Conservation (phyloP, 192 early-diverging fungal genomes). For the Backusella westeae region DNA sequence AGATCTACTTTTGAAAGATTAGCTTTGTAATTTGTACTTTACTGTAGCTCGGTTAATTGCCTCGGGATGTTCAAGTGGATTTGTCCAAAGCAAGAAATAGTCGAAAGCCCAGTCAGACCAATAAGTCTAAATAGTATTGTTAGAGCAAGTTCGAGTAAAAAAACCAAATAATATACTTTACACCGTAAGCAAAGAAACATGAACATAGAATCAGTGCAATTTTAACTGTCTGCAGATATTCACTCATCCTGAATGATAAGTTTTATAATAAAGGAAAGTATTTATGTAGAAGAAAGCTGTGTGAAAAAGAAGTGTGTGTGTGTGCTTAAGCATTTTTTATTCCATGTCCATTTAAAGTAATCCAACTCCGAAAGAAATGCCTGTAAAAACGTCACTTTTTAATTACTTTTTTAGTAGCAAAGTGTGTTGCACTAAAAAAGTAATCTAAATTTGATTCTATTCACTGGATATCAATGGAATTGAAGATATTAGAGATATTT, state of each 20-base stretch:
- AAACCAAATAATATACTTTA: background rate
- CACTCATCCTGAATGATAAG: background rate
- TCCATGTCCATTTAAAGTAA: background rate
- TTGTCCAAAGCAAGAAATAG: slow-evolving; percentile 28
- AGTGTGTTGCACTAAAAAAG: background rate
- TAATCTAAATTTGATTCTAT: background rate
- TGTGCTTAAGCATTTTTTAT: background rate
- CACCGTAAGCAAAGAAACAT: slow-evolving; percentile 29
- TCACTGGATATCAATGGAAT: background rate
- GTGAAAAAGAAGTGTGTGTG: background rate
- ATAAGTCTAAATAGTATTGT: slow-evolving; percentile 6
- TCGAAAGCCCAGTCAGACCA: slow-evolving; percentile 34
- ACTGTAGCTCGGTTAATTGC: slow-evolving; percentile 23
- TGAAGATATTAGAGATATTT: background rate
- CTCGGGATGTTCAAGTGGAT: slow-evolving; percentile 16
- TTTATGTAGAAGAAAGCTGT: background rate
- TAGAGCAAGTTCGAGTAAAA: background rate
- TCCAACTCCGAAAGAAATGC: background rate
- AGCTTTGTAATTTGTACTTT: background rate
- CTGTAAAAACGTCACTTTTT: background rate
- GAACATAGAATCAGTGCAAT: slow-evolving; percentile 22
- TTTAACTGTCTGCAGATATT: slow-evolving; percentile 13
- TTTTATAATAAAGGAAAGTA: background rate
- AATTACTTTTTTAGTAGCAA: background rate
- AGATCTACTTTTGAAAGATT: background rate